Evolutionary conservation across 2,329 filamentous ascomycete species (phyloP).

Genomic region (Xylariaceae sp.): DNA sequence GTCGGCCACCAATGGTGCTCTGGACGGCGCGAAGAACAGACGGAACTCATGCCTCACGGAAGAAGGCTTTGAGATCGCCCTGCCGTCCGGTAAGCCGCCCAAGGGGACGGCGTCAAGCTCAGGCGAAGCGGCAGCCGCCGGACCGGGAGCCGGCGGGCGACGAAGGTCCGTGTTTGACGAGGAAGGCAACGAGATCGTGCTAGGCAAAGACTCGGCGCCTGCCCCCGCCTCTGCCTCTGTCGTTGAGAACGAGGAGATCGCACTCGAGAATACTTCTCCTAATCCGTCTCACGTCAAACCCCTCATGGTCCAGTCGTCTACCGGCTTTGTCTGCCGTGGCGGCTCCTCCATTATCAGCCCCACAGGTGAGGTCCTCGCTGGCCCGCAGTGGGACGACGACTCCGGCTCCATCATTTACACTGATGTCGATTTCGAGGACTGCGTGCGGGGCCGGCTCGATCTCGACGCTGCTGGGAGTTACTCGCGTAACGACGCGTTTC

Average conservation of each 20-base stretch:
- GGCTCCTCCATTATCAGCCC: slow-evolving; percentile 81
- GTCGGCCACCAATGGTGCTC: background rate
- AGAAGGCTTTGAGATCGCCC: slow-evolving; percentile 44
- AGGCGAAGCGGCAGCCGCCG: too few species aligned
- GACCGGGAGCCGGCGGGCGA: too few species aligned
- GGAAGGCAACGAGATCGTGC: slow-evolving; percentile 52
- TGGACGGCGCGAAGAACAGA: slow-evolving; percentile 9
- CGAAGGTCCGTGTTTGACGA: slow-evolving; percentile 42
- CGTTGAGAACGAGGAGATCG: slow-evolving; percentile 53
- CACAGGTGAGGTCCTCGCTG: slow-evolving; percentile 71
- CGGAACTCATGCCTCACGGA: slow-evolving; percentile 39
- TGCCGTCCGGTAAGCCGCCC: slow-evolving; percentile 13
- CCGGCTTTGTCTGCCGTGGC: slow-evolving; percentile 60
- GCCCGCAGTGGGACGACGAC: slow-evolving; percentile 79
- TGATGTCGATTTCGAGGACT: slow-evolving; percentile 85
- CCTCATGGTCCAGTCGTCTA: background rate
- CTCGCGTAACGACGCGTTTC: slow-evolving; percentile 66
- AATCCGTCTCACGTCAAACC: background rate
- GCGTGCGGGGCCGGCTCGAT: slow-evolving; percentile 74
- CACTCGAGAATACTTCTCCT: slow-evolving; percentile 9
- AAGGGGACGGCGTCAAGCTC: background rate
- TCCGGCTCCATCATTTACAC: slow-evolving; percentile 57
- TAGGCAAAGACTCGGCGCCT: slow-evolving; percentile 19
- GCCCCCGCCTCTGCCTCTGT: background rate
- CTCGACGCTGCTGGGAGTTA: slow-evolving; percentile 84